Evolutionary conservation across 2,329 filamentous ascomycete genomes (phyloP).

Genomic region (Aspergillus pseudotamarii): DNA sequence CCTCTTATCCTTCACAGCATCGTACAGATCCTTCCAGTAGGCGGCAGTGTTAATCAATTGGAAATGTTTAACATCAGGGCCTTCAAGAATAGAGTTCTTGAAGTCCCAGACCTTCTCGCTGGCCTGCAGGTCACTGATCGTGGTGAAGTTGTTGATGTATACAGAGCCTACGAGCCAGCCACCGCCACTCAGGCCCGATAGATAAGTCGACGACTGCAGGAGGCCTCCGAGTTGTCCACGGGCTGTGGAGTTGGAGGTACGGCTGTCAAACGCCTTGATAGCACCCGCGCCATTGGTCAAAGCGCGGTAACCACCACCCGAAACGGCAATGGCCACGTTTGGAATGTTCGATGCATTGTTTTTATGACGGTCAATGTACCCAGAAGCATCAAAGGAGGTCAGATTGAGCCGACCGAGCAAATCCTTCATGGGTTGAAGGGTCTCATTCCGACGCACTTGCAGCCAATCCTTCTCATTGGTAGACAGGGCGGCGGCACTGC

Average conservation of each 20-base stretch:
- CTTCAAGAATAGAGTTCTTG: constrained; percentile 62
- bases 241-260: constrained; percentile 64
- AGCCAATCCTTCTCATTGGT: constrained; percentile 75
- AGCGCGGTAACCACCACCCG: constrained; percentile 85
- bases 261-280: constrained; percentile 75
- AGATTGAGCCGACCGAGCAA: constrained; percentile 67
- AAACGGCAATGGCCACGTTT: constrained; percentile 75
- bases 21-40: constrained; percentile 64
- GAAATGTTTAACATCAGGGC: constrained; percentile 53
- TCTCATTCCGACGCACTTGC: constrained; percentile 68
- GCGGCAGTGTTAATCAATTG: constrained; percentile 49
- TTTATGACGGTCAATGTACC: constrained; percentile 66
- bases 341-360: constrained; percentile 61
- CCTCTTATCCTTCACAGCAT: constrained; percentile 63
- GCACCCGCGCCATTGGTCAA: constrained; percentile 81
- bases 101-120: constrained; percentile 62
- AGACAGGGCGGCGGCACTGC: constrained; percentile 65
- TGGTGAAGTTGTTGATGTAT: constrained; percentile 76
- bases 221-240: constrained; percentile 76
- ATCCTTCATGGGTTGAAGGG: constrained; percentile 72
- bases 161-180: constrained; percentile 84
- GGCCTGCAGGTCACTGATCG: constrained; percentile 47
- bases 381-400: constrained; percentile 72
- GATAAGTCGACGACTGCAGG: constrained; percentile 78
- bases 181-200: constrained; percentile 79